Conservation (phyloP, 148 eudicot genomes). For the Persicaria tinctoria region DNA sequence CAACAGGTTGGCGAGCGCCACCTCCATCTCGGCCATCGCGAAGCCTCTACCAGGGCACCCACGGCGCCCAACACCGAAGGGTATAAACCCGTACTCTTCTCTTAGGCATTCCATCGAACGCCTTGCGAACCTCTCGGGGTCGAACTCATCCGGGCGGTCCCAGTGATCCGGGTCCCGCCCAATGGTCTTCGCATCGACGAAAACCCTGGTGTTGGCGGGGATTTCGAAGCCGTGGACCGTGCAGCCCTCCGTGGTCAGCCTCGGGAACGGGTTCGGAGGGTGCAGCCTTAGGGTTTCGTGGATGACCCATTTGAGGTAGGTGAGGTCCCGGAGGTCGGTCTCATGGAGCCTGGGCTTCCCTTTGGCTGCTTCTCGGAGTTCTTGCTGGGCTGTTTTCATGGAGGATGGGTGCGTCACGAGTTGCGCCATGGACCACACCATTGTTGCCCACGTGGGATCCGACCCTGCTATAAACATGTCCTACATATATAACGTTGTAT, state of each 20-base stretch:
- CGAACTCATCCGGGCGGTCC: slow-evolving; percentile 6
- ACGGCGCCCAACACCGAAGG: neutral
- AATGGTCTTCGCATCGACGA: slow-evolving; percentile 9
- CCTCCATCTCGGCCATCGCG: slow-evolving; percentile 5
- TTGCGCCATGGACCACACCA: slow-evolving; percentile 52
- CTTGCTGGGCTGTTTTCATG: slow-evolving; percentile 41
- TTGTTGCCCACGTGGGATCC: slow-evolving; percentile 43
- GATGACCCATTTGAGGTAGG: slow-evolving; percentile 30
- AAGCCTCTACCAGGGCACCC: slow-evolving; percentile 1
- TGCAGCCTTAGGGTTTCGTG: slow-evolving; percentile 54
- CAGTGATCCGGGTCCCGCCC: neutral
- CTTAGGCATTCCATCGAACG: neutral
- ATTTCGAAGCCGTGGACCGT: slow-evolving; percentile 32
- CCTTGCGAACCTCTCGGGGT: slow-evolving; percentile 7
- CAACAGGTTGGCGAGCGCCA: slow-evolving; percentile 3
- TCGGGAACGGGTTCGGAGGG: slow-evolving; percentile 47
- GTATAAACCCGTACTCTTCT: neutral
- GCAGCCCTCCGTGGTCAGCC: slow-evolving; percentile 40
- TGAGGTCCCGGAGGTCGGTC: slow-evolving; percentile 33
- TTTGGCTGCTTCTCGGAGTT: slow-evolving; percentile 25
- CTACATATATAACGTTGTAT: slow-evolving; percentile 16
- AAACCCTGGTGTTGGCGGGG: slow-evolving; percentile 43
- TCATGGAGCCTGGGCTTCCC: slow-evolving; percentile 34
- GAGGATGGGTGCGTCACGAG: slow-evolving; percentile 35
- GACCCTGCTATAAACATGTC: slow-evolving; percentile 55